phyloP scores from a whole-genome alignment of 495 filamentous ascomycete genomes.

The Platismatia glauca region DNA sequence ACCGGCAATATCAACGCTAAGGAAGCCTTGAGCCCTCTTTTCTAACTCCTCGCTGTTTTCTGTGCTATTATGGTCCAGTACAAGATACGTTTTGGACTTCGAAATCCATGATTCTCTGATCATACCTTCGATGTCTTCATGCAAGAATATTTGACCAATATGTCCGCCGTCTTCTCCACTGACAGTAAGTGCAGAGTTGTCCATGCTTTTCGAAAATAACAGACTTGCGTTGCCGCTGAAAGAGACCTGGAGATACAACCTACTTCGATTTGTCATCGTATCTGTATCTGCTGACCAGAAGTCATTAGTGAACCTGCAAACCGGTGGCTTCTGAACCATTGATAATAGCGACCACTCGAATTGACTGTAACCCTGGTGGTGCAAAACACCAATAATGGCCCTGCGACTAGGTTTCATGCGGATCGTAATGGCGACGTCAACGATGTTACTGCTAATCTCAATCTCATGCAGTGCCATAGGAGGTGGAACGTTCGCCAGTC shows the following conservation, averaged over 20 bases:
- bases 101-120: background rate
- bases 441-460: constrained; percentile 47
- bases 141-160: background rate
- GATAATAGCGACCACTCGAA: constrained; percentile 49
- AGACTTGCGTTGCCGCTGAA: constrained; percentile 8
- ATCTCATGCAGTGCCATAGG: constrained; percentile 84
- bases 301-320: constrained; percentile 6
- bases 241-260: constrained; percentile 13
- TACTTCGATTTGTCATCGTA: background rate
- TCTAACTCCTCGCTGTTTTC: background rate
- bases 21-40: background rate
- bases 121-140: background rate
- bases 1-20: background rate
- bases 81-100: background rate
- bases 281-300: background rate
- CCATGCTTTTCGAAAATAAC: background rate
- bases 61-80: background rate
- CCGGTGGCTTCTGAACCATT: constrained; percentile 18
- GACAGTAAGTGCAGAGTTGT: background rate
- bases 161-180: background rate
- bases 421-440: constrained; percentile 70
- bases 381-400: constrained; percentile 55
- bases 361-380: constrained; percentile 51
- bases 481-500: constrained; percentile 76
- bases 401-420: constrained; percentile 20